These are phyloP conservation scores for Septoria petroselini DNA, from an alignment of 2,329 filamentous ascomycete genomes.

Conservation along the genomic window DNA sequence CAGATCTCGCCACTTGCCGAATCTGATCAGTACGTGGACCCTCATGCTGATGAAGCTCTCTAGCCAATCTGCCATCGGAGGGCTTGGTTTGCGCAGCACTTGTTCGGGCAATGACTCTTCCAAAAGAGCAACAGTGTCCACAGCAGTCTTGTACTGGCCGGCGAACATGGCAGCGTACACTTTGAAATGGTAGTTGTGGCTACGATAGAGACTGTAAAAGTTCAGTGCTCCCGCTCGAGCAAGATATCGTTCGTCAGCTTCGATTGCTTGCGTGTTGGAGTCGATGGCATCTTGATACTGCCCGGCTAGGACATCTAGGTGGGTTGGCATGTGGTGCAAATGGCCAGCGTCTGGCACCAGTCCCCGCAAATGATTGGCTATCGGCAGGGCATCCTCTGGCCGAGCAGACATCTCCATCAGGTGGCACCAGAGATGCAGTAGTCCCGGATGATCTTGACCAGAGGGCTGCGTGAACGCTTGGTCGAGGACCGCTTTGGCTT, in stretches of 20 bases:
- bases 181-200: slow-evolving; percentile 71
- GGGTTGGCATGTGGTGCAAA: slow-evolving; percentile 72
- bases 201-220: slow-evolving; percentile 74
- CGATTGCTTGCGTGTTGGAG: slow-evolving; percentile 64
- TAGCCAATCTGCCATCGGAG: slow-evolving; percentile 76
- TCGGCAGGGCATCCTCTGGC: slow-evolving; percentile 60
- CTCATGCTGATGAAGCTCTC: slow-evolving; percentile 68
- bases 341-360: slow-evolving; percentile 69
- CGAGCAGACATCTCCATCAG: slow-evolving; percentile 71
- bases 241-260: slow-evolving; percentile 66
- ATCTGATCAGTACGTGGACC: slow-evolving; percentile 68
- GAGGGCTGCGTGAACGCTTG: slow-evolving; percentile 52
- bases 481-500: slow-evolving; percentile 60
- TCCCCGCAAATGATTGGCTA: slow-evolving; percentile 60
- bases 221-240: slow-evolving; percentile 58
- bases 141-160: slow-evolving; percentile 59
- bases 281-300: slow-evolving; percentile 65
- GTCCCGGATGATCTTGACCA: slow-evolving; percentile 60
- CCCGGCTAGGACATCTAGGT: slow-evolving; percentile 70
- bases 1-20: slow-evolving; percentile 69
- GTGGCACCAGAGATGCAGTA: slow-evolving; percentile 74
- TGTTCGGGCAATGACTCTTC: slow-evolving; percentile 62
- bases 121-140: slow-evolving; percentile 59
- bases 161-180: slow-evolving; percentile 78
- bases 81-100: slow-evolving; percentile 61